These are phyloP conservation scores for Kwoniella europaea DNA, from an alignment of 768 basidiomycete genomes.

Conservation along the genomic window DNA sequence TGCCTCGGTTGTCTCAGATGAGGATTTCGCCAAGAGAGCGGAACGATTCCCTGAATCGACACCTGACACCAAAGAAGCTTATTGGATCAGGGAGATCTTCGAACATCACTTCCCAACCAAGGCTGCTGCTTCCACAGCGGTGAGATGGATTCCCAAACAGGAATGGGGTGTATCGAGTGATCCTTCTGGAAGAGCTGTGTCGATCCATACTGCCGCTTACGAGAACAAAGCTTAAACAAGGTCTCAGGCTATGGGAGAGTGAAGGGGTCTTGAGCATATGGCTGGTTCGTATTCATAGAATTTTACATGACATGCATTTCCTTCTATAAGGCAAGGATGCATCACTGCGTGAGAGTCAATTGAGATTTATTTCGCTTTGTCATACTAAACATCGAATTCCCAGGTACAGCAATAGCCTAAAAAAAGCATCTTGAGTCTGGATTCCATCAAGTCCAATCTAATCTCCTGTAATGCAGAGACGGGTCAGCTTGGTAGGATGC, in stretches of 20 bases:
- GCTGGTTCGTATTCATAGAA: background rate
- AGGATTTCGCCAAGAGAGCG: conserved; percentile 71
- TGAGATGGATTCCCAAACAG: conserved; percentile 90
- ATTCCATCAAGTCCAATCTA: too few species aligned
- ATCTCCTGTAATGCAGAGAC: too few species aligned
- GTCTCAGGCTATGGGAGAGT: conserved; percentile 8
- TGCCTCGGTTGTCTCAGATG: conserved; percentile 75
- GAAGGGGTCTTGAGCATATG: background rate
- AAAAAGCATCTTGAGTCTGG: too few species aligned
- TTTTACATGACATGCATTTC: background rate
- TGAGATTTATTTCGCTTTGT: too few species aligned
- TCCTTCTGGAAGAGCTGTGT: conserved; percentile 92
- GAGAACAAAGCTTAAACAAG: conserved; percentile 42
- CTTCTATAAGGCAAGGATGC: background rate
- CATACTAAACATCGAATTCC: too few species aligned
- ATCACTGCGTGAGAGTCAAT: too few species aligned
- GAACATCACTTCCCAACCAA: conserved; percentile 83
- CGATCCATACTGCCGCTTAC: conserved; percentile 94
- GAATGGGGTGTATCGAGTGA: conserved; percentile 97
- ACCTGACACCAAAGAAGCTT: conserved; percentile 96
- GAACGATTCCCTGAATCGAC: conserved; percentile 78
- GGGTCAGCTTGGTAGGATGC: too few species aligned
- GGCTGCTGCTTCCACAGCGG: conserved; percentile 86
- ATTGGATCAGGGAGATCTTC: conserved; percentile 88
- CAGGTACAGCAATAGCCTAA: too few species aligned